Base-by-base conservation (phyloP, 2,329 filamentous ascomycete species). In the Colletotrichum endophyticum region DNA sequence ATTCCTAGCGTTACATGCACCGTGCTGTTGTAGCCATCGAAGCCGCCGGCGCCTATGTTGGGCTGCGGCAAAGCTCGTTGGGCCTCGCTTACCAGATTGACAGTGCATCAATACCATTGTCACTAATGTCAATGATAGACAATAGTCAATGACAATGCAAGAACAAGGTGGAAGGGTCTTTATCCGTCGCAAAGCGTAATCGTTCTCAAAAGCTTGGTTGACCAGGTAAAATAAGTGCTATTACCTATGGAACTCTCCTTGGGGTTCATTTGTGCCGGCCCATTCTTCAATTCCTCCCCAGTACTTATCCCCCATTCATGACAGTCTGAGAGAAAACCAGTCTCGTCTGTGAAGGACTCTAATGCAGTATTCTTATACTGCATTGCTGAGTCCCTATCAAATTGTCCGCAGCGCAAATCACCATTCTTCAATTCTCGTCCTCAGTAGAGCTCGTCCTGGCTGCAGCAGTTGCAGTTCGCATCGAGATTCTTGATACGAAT, bases 391-490 rank as follows among this genome's bases (percentile, higher is more conserved):
- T 3, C 56, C 56, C 3, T 59, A 2, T 15, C 13, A 16, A 27
- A 59, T 59, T 9, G 8, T 59, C 25, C 56, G 11, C 4, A 56
- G n/a, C 8, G 22, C 4, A 27, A 56, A 5, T 56, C 53, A 3
- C 6, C 5, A 12, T 56, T 56, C 53, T 12, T 5, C 36, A 39
- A 12, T 1, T 32, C 30, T 12, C 30, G 11, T 32, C 11, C 11
- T 32, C 30, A 32, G 11, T 32, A 32, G 11, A 32, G 11, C 30
- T 32, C 11, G 30, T 32, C 30, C 4, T 32, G 30, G 22, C 5
- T 61, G 57, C 57, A 61, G 57, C 57, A 61, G 28, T 28, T 28
- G 28, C 57, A 61, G 57, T 61, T 61, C 1, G 57, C 57, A 19
- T 8, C 15, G 57, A 61, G 19, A 30, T 0, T 28, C 6, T 30